Evolutionary conservation across 768 basidiomycete species (phyloP), one percentile per base, ranked within the genome.

Genomic region (Termitomyces sp.): DNA sequence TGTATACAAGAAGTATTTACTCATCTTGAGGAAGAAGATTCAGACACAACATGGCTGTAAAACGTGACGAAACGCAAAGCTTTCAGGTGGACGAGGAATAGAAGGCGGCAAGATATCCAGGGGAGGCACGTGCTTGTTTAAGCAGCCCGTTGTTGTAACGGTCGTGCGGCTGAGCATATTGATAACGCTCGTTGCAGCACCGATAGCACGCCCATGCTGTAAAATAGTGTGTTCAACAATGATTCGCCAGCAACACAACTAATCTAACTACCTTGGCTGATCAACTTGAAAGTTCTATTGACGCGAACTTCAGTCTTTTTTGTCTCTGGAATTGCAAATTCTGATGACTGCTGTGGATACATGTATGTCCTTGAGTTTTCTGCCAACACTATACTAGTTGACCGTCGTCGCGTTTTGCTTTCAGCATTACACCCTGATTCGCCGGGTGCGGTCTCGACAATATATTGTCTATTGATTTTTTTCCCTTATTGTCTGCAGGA

Each of bases 291-390:
- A 34, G n/a, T n/a, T 50, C 22, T 3, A 51, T 9, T 51, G 34
- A 51, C 50, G 34, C 50, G 50, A 51, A 51, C 22, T 18, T 34
- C 47, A 18, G n/a, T 30, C 4, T 11, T 48, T 20, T 49, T n/a
- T 49, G 48, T 34, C 33, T 34, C 24, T 37, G 34, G 52, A 13
- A 16, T 27, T 27, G n/a, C 18, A 41, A 53, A 27, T 39, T 12
- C 52, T 54, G 31, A 50, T 50, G 48, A 31, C 48, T 34, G 48
- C 48, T 50, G n/a, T 50, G n/a, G n/a, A n/a, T n/a, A n/a, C n/a
- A n/a, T n/a, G n/a, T n/a, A n/a, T n/a, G n/a, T n/a, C n/a, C n/a
- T n/a, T n/a, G n/a, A n/a, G n/a, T n/a, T n/a, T n/a, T n/a, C n/a
- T n/a, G n/a, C n/a, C n/a, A n/a, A n/a, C 9, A 33, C n/a, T 41